Conservation (phyloP, 148 eudicot species). For the Fallopia convolvulus region DNA sequence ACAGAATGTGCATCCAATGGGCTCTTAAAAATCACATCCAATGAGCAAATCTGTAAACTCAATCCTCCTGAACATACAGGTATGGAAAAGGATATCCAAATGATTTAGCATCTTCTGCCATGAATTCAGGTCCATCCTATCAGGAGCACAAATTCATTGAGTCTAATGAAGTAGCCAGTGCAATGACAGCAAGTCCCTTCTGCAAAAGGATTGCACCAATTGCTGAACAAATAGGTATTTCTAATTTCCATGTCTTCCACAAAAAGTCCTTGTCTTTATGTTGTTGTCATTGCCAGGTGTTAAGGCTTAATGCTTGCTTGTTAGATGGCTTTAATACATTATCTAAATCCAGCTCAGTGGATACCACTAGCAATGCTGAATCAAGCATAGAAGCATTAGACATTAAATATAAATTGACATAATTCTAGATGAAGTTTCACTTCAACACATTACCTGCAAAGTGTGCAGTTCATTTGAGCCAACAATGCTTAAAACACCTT, state of each 20-base stretch:
- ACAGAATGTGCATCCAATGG: no score
- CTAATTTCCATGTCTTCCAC: no score
- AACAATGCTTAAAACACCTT: conserved; percentile 62
- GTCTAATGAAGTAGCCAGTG: conserved; percentile 26
- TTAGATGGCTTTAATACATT: no score
- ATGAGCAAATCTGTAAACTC: not conserved
- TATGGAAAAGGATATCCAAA: conserved; percentile 86
- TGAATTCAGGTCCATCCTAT: conserved; percentile 93
- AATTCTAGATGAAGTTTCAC: not conserved
- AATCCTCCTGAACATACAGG: conserved; percentile 29
- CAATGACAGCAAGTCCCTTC: conserved; percentile 97
- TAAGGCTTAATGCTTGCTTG: no score
- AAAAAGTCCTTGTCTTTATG: no score
- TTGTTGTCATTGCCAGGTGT: no score
- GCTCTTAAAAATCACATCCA: no score
- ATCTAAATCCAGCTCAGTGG: no score
- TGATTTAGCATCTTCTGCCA: conserved; percentile 85
- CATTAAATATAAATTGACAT: no score
- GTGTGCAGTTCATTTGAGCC: conserved; percentile 78
- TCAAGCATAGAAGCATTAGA: not conserved
- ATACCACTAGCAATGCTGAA: no score
- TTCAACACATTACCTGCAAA: conserved; percentile 48
- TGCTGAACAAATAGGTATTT: no score
- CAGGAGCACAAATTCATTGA: conserved; percentile 17
- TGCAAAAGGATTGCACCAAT: conserved; percentile 25